These are phyloP conservation scores for Thalassiosira sp. DNA, from an alignment of 352 stramenopile species.

Conservation along the genomic window DNA sequence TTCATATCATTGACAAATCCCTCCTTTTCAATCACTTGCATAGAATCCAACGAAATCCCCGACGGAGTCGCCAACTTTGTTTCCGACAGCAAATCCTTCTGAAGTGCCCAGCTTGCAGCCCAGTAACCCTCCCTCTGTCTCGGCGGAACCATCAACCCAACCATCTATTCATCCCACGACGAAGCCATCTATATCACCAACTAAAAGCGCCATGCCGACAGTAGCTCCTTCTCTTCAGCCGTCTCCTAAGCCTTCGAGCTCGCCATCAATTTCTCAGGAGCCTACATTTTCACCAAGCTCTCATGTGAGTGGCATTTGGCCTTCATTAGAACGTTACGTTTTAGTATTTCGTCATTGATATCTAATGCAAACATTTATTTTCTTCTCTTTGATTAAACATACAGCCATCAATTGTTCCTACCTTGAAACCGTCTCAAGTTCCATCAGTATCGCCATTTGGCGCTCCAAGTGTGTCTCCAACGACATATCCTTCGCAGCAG, in stretches of 20 bases:
- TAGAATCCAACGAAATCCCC: neutral
- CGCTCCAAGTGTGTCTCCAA: neutral
- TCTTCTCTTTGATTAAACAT: too few relatives aligned
- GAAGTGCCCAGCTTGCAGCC: neutral
- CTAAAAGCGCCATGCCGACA: conserved; percentile 5
- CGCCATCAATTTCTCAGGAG: conserved; percentile 14
- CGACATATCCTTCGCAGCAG: neutral
- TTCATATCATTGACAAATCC: neutral
- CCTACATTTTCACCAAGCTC: conserved; percentile 6
- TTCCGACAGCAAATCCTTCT: too few relatives aligned
- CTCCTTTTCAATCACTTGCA: neutral
- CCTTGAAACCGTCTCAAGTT: neutral
- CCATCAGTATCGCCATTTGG: neutral
- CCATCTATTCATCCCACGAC: conserved; percentile 6
- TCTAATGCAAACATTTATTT: neutral
- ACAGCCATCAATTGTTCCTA: conserved; percentile 13
- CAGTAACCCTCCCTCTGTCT: neutral
- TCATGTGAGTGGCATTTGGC: neutral
- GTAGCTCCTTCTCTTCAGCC: conserved; percentile 1
- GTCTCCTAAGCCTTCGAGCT: neutral
- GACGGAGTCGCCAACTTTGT: neutral
- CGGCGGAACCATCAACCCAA: conserved; percentile 8
- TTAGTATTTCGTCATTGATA: neutral
- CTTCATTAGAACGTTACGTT: neutral
- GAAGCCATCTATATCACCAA: conserved; percentile 1